These are phyloP conservation scores for Akanthomyces dipterigenus DNA, from an alignment of 2,329 filamentous ascomycete genomes.

Conservation along the genomic window DNA sequence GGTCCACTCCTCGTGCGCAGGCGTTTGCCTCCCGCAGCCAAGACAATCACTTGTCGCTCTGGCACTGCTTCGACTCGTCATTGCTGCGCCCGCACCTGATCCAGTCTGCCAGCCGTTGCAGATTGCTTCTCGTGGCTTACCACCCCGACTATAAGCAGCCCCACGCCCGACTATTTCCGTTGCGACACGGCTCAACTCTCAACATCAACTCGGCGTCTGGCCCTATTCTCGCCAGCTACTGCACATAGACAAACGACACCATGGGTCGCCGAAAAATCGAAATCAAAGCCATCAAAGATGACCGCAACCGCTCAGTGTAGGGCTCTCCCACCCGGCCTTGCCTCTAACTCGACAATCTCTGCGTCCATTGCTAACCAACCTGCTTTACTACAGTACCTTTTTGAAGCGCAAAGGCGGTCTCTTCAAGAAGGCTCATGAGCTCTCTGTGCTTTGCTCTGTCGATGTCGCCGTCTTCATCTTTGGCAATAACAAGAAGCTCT, in stretches of 20 bases:
- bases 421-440: conserved; percentile 99
- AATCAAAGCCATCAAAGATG: conserved; percentile 99
- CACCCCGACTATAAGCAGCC: not conserved
- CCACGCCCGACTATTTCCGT: not conserved
- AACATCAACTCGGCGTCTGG: not conserved
- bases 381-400: conserved; percentile 65
- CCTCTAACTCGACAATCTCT: not conserved
- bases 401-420: conserved; percentile 96
- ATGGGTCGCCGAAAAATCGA: conserved; percentile 99
- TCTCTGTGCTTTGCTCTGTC: conserved; percentile 95
- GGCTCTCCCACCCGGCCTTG: conserved; percentile 29
- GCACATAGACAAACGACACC: conserved; percentile 15
- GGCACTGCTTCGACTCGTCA: not conserved
- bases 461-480: conserved; percentile 99
- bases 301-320: conserved; percentile 95
- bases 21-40: not conserved
- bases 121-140: not conserved
- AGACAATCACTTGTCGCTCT: not conserved
- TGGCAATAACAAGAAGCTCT: conserved; percentile 97
- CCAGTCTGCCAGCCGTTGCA: not conserved
- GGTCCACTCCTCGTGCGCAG: not conserved
- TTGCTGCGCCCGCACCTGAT: not conserved
- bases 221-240: not conserved
- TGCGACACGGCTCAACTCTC: not conserved
- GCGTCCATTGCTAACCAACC: not conserved